Evolutionary conservation across 352 stramenopile species (phyloP).

Genomic region (Globisporangium recalcitrans): DNA sequence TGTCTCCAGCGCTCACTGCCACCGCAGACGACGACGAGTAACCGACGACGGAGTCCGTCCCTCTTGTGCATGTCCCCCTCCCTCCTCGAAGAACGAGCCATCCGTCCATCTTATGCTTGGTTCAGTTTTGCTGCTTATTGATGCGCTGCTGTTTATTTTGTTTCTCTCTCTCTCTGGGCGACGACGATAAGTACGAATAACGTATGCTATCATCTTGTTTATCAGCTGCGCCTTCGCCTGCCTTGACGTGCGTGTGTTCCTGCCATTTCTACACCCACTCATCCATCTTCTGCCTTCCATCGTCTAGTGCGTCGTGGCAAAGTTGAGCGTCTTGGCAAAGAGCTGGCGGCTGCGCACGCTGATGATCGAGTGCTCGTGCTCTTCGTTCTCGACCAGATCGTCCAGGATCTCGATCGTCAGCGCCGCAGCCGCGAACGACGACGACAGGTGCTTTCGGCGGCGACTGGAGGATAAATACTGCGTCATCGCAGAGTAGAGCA

Average conservation of each 20-base stretch:
- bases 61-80: constrained; percentile 2
- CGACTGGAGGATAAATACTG: constrained; percentile 30
- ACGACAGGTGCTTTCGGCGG: constrained; percentile 18
- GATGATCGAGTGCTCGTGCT: constrained; percentile 37
- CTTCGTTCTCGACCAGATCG: constrained; percentile 53
- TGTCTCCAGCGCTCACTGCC: constrained; percentile 56
- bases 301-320: constrained; percentile 28
- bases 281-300: constrained; percentile 1
- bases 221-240: not conserved
- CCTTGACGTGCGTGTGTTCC: not conserved
- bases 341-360: constrained; percentile 51
- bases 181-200: constrained; percentile 4
- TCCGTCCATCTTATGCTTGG: constrained; percentile 16
- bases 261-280: not conserved
- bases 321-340: constrained; percentile 68
- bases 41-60: not conserved
- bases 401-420: constrained; percentile 64
- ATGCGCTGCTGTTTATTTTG: constrained; percentile 9
- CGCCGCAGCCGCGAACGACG: constrained; percentile 15
- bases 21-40: constrained; percentile 46
- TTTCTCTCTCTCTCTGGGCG: constrained; percentile 9
- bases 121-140: constrained; percentile 27
- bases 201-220: constrained; percentile 8
- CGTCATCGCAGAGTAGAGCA: constrained; percentile 60
- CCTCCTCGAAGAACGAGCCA: constrained; percentile 4